phyloP scores from a whole-genome alignment of 306 rosid species.

The Boehmeria nivea region DNA sequence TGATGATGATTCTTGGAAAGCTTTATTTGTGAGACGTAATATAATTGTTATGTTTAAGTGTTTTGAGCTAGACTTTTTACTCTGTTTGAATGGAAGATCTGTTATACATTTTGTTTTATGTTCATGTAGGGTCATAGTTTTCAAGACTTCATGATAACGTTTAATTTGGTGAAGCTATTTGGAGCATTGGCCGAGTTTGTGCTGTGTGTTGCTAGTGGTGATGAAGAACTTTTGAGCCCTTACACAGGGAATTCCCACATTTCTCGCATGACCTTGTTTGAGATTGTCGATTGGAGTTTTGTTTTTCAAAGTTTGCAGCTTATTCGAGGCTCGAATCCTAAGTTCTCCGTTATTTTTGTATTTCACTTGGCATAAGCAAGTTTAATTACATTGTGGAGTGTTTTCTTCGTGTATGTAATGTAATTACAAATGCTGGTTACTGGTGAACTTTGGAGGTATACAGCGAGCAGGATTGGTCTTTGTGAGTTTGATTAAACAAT shows the following conservation, averaged over 20 bases:
- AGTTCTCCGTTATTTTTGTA: not conserved
- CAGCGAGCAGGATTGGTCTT: conserved; percentile 23
- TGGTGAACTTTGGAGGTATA: conserved; percentile 26
- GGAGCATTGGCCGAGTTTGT: conserved; percentile 3
- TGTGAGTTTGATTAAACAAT: conserved; percentile 45
- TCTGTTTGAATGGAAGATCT: not conserved
- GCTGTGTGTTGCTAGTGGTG: not conserved
- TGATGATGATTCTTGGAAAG: too few species aligned
- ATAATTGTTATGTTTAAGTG: not conserved
- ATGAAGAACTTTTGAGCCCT: conserved; percentile 9
- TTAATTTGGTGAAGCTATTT: conserved; percentile 8
- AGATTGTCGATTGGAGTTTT: not conserved
- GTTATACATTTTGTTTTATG: too few species aligned
- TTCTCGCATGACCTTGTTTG: too few species aligned
- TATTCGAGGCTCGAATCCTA: not conserved
- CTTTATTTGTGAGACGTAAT: not conserved
- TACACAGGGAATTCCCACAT: not conserved
- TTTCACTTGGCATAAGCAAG: conserved; percentile 8
- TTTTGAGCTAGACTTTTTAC: not conserved
- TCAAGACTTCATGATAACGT: not conserved
- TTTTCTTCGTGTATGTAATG: conserved; percentile 5
- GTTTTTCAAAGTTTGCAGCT: not conserved
- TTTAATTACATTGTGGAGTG: conserved; percentile 3
- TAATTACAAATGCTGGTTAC: conserved; percentile 7
- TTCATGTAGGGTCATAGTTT: conserved; percentile 3